Evolutionary conservation across 768 basidiomycete genomes (phyloP).

Genomic region (Hortiboletus flavorubellus): DNA sequence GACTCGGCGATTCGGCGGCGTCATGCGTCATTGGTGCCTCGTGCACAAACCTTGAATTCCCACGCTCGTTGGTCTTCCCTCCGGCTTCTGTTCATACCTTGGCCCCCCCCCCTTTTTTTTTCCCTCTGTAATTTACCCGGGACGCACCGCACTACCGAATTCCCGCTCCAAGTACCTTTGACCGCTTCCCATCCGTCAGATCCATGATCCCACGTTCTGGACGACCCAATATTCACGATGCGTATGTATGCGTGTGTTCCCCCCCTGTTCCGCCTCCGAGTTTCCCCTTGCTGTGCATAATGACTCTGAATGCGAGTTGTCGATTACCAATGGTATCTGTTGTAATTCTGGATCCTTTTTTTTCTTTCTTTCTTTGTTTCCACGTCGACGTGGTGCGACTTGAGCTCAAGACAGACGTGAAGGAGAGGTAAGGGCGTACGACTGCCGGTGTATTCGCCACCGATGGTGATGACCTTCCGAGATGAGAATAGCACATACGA

Average conservation of each 20-base stretch:
- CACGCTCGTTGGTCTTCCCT: not conserved
- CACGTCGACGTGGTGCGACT: not conserved
- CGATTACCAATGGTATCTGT: slow-evolving; percentile 16
- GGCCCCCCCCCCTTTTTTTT: too few species aligned
- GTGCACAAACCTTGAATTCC: not conserved
- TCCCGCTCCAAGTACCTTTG: not conserved
- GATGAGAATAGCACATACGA: not conserved
- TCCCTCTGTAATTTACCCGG: not conserved
- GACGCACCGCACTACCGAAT: not conserved
- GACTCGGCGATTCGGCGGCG: not conserved
- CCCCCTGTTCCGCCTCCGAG: not conserved
- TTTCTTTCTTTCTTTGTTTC: too few species aligned
- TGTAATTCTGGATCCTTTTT: slow-evolving; percentile 19
- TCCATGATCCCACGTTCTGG: not conserved
- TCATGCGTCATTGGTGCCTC: not conserved
- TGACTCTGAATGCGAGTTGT: slow-evolving; percentile 6
- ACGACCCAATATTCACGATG: not conserved
- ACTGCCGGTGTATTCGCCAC: too few species aligned
- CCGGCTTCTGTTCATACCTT: not conserved
- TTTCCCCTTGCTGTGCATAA: slow-evolving; percentile 5
- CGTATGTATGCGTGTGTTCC: not conserved
- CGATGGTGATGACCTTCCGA: not conserved
- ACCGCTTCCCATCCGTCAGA: not conserved
- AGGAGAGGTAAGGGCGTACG: too few species aligned
- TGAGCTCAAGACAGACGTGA: not conserved